Conservation (phyloP, 2,329 filamentous ascomycete genomes). For the Hypoxylon sp. region DNA sequence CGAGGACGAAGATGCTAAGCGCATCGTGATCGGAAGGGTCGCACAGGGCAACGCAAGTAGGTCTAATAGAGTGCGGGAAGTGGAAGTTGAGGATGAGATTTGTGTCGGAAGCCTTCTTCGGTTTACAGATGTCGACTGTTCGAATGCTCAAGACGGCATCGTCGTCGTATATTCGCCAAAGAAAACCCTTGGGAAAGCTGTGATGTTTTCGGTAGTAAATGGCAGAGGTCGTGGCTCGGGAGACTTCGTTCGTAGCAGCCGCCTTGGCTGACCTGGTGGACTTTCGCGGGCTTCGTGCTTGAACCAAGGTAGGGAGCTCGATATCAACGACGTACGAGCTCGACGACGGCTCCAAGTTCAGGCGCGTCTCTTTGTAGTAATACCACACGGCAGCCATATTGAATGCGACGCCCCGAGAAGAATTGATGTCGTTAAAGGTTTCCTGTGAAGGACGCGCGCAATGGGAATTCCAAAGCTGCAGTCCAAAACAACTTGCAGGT, state of each 20-base stretch:
- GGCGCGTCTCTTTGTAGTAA: conserved; percentile 88
- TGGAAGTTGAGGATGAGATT: conserved; percentile 82
- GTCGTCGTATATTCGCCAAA: conserved; percentile 91
- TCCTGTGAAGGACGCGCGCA: conserved; percentile 25
- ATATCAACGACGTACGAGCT: conserved; percentile 79
- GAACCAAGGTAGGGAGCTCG: conserved; percentile 71
- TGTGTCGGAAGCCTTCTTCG: conserved; percentile 75
- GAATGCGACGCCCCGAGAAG: conserved; percentile 68
- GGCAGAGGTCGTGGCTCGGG: conserved; percentile 80
- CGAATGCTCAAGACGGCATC: conserved; percentile 85
- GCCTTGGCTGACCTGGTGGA: conserved; percentile 56
- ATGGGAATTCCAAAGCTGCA: conserved; percentile 17
- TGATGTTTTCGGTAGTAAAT: conserved; percentile 87
- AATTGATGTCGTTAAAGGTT: conserved; percentile 35
- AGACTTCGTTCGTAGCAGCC: conserved; percentile 77
- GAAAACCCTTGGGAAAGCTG: conserved; percentile 83
- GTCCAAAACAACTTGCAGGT: conserved; percentile 33
- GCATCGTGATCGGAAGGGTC: conserved; percentile 77
- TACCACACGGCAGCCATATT: conserved; percentile 77
- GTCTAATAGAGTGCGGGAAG: conserved; percentile 80
- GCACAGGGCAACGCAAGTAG: conserved; percentile 84
- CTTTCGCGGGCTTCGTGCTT: conserved; percentile 62
- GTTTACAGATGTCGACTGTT: conserved; percentile 83
- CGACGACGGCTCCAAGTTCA: conserved; percentile 83
- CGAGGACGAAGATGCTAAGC: conserved; percentile 74